Base-by-base conservation (phyloP, 352 stramenopile genomes). In the Phytophthora ohioensis region DNA sequence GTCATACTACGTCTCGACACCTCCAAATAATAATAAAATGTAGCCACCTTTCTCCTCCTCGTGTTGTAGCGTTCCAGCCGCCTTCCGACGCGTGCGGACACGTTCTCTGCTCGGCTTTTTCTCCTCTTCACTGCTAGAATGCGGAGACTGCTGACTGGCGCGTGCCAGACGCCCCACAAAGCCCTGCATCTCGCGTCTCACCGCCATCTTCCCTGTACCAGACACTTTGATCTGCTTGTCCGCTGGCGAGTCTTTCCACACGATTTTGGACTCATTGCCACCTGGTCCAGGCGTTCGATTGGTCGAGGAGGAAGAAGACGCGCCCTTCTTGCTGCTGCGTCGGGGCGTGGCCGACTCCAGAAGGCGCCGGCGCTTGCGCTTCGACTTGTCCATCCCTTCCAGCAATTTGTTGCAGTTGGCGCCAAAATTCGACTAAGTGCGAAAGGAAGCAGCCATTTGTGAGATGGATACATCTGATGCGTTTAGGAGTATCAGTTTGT, bases 221-320 rank as follows among this genome's bases (percentile, higher is more conserved):
- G 84, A 93, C 5, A 89, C 78, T 54, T 86, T 78, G 58, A 95
- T 91, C 52, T 94, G 82, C 72, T 95, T 95, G 27, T 91, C 85
- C 4, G 71, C 83, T 2, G 88, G 88, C 27, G 86, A 94, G 61
- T 95, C 88, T 46, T 87, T 89, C 88, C 88, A 95, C 51, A 95
- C 82, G 64, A 95, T 86, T 49, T 76, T 80, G 35, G 70, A 75
- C 55, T 86, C 75, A 15, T 21, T 51, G 38, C 66, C 58, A 21
- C 56, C 53, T 10, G 47, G 71, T 30, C 51, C 66, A 27, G 65
- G 60, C 7, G 57, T 73, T 32, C 62, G 66, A 49, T 48, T 55
- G 42, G 52, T 42, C 31, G 52, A 32, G 10, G 63, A 56, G n/a
- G 30, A 49, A 1, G 53, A 54, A 1, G 57, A 36, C 0, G 43